These are phyloP conservation scores for Biscutella laevigata DNA, from an alignment of 441 rosid genomes.

Conservation along the genomic window DNA sequence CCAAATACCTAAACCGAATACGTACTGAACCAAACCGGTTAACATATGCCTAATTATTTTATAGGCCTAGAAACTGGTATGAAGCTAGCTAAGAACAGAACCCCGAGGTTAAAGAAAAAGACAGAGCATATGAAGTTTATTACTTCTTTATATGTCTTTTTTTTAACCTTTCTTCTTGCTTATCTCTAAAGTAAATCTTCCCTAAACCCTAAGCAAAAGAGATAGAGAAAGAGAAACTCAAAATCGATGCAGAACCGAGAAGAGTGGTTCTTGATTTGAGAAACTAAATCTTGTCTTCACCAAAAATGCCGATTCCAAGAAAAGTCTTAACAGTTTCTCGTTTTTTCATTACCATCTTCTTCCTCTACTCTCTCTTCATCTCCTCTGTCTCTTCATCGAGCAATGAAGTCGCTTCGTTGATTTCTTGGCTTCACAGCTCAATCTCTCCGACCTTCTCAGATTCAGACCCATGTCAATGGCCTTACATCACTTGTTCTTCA, in stretches of 20 bases:
- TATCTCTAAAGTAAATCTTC: slow-evolving; percentile 33
- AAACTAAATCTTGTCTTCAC: slow-evolving; percentile 22
- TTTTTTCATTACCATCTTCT: slow-evolving; percentile 24
- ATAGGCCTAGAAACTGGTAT: too few species aligned
- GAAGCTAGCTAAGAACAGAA: slow-evolving; percentile 44
- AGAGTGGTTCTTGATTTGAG: slow-evolving; percentile 53
- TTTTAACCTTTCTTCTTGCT: slow-evolving; percentile 46
- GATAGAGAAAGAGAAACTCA: slow-evolving; percentile 35
- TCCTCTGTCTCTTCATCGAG: slow-evolving; percentile 31
- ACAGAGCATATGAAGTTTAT: slow-evolving; percentile 18
- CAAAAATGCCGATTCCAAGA: slow-evolving; percentile 70
- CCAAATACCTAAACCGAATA: background rate
- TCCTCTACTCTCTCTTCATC: slow-evolving; percentile 25
- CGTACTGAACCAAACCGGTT: slow-evolving; percentile 15
- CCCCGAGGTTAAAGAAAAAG: slow-evolving; percentile 56
- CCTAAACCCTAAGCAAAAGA: slow-evolving; percentile 19
- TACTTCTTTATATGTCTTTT: slow-evolving; percentile 1
- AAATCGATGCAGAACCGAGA: slow-evolving; percentile 46
- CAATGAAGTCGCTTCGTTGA: slow-evolving; percentile 37
- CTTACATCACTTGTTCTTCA: slow-evolving; percentile 44
- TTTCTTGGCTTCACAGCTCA: slow-evolving; percentile 50
- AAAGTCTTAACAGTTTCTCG: slow-evolving; percentile 34
- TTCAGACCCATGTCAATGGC: slow-evolving; percentile 57
- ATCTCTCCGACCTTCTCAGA: slow-evolving; percentile 34
- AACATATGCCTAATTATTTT: too few species aligned